phyloP scores from a whole-genome alignment of 495 filamentous ascomycete genomes.

The Podospora tetraspora region DNA sequence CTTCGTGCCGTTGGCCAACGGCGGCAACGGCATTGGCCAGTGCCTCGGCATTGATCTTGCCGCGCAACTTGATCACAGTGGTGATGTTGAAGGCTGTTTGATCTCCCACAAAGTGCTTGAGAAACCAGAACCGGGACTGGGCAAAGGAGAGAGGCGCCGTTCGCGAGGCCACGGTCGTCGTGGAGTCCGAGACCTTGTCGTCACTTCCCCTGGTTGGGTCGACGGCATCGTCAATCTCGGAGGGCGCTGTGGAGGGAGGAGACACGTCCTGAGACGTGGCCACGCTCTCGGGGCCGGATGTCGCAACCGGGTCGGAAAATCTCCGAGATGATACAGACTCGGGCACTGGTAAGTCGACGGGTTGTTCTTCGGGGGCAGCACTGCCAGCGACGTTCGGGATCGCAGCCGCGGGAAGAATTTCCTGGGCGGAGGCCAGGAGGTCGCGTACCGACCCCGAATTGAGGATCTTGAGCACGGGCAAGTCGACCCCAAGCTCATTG shows the following conservation, averaged over 20 bases:
- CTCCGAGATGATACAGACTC: conserved; percentile 1
- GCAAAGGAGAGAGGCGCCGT: conserved; percentile 24
- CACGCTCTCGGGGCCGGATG: background rate
- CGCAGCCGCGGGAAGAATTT: conserved; percentile 4
- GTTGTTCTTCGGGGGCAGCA: background rate
- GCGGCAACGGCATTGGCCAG: conserved; percentile 32
- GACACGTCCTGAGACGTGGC: background rate
- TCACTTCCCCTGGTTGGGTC: conserved; percentile 3
- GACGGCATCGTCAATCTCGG: background rate
- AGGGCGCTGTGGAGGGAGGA: background rate
- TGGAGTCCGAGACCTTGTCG: background rate
- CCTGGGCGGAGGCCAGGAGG: conserved; percentile 16
- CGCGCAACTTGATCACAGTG: conserved; percentile 21
- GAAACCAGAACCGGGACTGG: conserved; percentile 48
- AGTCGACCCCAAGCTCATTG: conserved; percentile 38
- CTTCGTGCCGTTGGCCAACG: conserved; percentile 38
- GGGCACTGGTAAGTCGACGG: background rate
- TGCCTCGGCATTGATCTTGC: conserved; percentile 17
- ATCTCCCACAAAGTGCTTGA: conserved; percentile 31
- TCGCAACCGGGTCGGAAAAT: background rate
- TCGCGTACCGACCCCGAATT: conserved; percentile 31
- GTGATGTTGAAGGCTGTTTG: conserved; percentile 35
- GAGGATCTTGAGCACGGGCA: conserved; percentile 48
- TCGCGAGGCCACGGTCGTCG: background rate
- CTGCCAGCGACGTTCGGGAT: background rate